A percentile compares a stretch with the other conserved stretches of the same genome.
These are phyloP conservation scores for Trypanosoma boissoni DNA, from an alignment of 208 protist genomes.

Conservation along the genomic window DNA sequence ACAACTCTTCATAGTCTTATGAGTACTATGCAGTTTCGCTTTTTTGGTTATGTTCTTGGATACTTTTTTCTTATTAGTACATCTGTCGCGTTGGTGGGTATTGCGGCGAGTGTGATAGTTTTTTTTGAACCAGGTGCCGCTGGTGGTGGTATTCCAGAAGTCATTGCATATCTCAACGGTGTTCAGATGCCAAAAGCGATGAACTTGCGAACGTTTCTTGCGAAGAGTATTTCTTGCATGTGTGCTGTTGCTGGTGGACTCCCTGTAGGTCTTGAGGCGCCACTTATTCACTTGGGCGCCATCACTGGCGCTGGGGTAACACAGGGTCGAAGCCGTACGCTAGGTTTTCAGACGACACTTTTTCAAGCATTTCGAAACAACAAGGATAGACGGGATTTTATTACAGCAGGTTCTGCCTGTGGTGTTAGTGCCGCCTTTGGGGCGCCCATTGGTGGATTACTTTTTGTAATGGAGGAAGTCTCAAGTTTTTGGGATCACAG, in stretches of 20 bases:
- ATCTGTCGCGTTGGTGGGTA: slow-evolving; percentile 44
- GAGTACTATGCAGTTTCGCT: not conserved
- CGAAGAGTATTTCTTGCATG: slow-evolving; percentile 84
- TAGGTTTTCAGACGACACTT: slow-evolving; percentile 74
- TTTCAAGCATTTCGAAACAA: slow-evolving; percentile 88
- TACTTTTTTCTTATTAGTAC: slow-evolving; percentile 46
- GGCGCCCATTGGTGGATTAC: slow-evolving; percentile 93
- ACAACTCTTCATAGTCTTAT: slow-evolving; percentile 44
- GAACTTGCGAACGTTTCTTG: slow-evolving; percentile 82
- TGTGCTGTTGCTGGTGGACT: slow-evolving; percentile 88
- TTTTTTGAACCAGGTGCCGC: slow-evolving; percentile 83
- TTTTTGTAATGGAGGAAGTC: slow-evolving; percentile 96
- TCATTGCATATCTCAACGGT: slow-evolving; percentile 93
- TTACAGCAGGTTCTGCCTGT: slow-evolving; percentile 92
- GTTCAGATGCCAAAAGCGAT: slow-evolving; percentile 89
- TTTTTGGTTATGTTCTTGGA: slow-evolving; percentile 35
- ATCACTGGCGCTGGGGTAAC: slow-evolving; percentile 92
- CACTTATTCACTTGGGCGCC: slow-evolving; percentile 95
- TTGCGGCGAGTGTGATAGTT: slow-evolving; percentile 67
- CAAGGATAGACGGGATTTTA: slow-evolving; percentile 93
- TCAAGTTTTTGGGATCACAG: slow-evolving; percentile 90
- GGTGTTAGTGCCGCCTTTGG: slow-evolving; percentile 95
- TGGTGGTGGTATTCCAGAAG: slow-evolving; percentile 87
- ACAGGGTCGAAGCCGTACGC: slow-evolving; percentile 84
- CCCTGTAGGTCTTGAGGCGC: slow-evolving; percentile 93